Evolutionary conservation across 2,329 filamentous ascomycete genomes (phyloP).

Genomic region (Penicillium expansum): DNA sequence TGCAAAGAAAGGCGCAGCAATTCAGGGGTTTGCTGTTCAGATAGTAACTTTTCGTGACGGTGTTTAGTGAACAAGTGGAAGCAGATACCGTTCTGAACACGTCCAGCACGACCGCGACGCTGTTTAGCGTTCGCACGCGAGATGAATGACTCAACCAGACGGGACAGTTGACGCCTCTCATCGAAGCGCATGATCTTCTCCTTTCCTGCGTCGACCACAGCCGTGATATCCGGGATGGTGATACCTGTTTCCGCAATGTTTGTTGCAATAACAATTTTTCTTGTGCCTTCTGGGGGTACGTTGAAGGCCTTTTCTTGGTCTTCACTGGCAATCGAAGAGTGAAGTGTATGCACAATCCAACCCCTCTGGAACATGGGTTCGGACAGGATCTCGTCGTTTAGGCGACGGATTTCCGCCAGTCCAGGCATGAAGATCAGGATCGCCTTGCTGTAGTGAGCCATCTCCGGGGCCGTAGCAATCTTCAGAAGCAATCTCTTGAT

Average conservation of each 20-base stretch:
- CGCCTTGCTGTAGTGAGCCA: constrained; percentile 76
- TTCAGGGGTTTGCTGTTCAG: constrained; percentile 91
- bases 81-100: constrained; percentile 91
- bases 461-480: constrained; percentile 67
- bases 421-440: constrained; percentile 94
- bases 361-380: constrained; percentile 70
- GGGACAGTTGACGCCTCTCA: constrained; percentile 84
- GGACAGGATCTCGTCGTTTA: constrained; percentile 80
- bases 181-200: constrained; percentile 96
- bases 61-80: constrained; percentile 94
- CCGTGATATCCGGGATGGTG: constrained; percentile 96
- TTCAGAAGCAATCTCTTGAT: constrained; percentile 74
- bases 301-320: constrained; percentile 94
- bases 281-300: constrained; percentile 72
- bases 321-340: constrained; percentile 92
- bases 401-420: constrained; percentile 82
- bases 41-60: constrained; percentile 78
- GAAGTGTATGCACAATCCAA: constrained; percentile 86
- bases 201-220: constrained; percentile 93
- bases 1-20: constrained; percentile 93
- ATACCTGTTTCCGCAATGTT: constrained; percentile 99
- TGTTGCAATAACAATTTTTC: constrained; percentile 94
- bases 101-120: constrained; percentile 84
- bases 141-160: constrained; percentile 91
- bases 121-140: constrained; percentile 95